A percentile compares a stretch with the other conserved stretches of the same genome.
Conservation (phyloP, 495 filamentous ascomycete genomes). For the Daldinia grandis region DNA sequence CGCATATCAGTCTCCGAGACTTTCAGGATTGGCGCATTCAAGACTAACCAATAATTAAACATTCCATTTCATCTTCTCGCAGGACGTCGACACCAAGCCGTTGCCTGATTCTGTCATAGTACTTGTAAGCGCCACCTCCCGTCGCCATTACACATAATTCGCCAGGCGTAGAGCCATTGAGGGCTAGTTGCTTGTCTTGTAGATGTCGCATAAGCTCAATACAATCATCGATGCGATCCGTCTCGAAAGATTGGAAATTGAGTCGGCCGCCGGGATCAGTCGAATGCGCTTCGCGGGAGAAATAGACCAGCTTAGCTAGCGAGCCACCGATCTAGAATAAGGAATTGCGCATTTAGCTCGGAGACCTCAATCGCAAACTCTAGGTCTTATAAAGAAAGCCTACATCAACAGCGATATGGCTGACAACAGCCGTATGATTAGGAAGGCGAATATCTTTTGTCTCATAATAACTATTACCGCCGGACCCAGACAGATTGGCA, state of each 20-base stretch:
- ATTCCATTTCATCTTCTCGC: conserved; percentile 98
- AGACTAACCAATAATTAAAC: conserved; percentile 85
- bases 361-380: not conserved
- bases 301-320: conserved; percentile 95
- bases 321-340: conserved; percentile 89
- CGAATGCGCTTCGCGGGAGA: conserved; percentile 83
- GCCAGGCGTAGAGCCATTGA: conserved; percentile 70
- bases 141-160: conserved; percentile 92
- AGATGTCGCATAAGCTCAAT: conserved; percentile 86
- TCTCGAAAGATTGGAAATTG: conserved; percentile 96
- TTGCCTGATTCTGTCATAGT: conserved; percentile 86
- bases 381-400: conserved; percentile 43
- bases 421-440: conserved; percentile 90
- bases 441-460: conserved; percentile 94
- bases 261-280: conserved; percentile 86
- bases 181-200: conserved; percentile 76
- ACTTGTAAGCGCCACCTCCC: conserved; percentile 94
- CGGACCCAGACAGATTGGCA: conserved; percentile 54
- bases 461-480: conserved; percentile 69
- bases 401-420: conserved; percentile 96
- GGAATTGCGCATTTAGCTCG: conserved; percentile 7
- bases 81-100: conserved; percentile 84
- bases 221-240: conserved; percentile 88
- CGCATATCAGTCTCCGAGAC: not conserved
- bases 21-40: not conserved